These are phyloP conservation scores for Geranomyces variabilis DNA, from an alignment of 192 early-diverging fungal species.

Conservation along the genomic window DNA sequence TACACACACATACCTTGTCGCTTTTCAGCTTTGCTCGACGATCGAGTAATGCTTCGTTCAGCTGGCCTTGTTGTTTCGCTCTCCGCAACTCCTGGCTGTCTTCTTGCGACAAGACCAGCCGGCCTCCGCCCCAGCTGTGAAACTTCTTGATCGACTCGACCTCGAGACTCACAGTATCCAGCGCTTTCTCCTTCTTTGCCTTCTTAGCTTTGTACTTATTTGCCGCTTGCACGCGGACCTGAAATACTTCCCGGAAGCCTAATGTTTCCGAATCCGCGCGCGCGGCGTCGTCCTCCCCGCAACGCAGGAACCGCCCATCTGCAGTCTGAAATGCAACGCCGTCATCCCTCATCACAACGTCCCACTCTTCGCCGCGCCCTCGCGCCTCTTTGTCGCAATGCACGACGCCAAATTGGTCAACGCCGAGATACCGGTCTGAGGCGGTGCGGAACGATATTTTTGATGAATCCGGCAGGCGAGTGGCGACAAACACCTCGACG, in stretches of 20 bases:
- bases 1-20: constrained; percentile 79
- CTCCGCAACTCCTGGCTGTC: constrained; percentile 58
- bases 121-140: constrained; percentile 74
- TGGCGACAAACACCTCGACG: constrained; percentile 70
- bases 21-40: constrained; percentile 80
- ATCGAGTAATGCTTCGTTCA: constrained; percentile 78
- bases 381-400: constrained; percentile 72
- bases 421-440: constrained; percentile 68
- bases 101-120: constrained; percentile 57
- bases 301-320: constrained; percentile 69
- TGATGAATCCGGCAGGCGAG: constrained; percentile 58
- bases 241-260: constrained; percentile 74
- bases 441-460: constrained; percentile 64
- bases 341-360: constrained; percentile 64
- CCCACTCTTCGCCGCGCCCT: constrained; percentile 81
- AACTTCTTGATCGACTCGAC: constrained; percentile 75
- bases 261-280: constrained; percentile 73
- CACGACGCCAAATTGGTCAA: constrained; percentile 83
- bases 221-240: constrained; percentile 70
- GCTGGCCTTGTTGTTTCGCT: constrained; percentile 71
- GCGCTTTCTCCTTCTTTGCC: constrained; percentile 48
- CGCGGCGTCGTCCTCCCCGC: constrained; percentile 54
- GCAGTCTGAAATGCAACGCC: constrained; percentile 67
- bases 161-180: constrained; percentile 61
- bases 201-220: constrained; percentile 50